Evolutionary conservation across 768 basidiomycete genomes (phyloP).

Genomic region (Polyporus arcularius): DNA sequence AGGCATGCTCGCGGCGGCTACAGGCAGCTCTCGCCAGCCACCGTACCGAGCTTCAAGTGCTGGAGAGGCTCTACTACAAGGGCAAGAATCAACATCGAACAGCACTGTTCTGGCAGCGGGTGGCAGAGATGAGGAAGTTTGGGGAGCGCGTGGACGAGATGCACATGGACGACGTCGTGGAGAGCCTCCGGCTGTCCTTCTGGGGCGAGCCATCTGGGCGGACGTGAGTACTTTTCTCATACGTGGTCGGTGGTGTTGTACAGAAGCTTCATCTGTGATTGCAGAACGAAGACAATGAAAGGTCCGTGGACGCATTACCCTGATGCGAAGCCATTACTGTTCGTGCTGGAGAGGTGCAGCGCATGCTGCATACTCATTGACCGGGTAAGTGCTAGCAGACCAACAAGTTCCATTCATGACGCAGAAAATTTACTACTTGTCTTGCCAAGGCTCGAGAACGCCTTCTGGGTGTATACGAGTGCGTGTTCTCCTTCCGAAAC

Average conservation of each 20-base stretch:
- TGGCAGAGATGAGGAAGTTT: constrained; percentile 61
- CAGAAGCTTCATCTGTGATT: neutral
- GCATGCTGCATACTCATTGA: constrained; percentile 42
- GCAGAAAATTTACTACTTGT: neutral
- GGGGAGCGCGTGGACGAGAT: constrained; percentile 36
- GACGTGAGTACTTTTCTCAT: constrained; percentile 36
- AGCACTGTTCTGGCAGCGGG: constrained; percentile 70
- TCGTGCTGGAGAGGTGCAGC: constrained; percentile 38
- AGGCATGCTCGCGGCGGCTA: constrained; percentile 52
- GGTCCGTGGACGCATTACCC: constrained; percentile 69
- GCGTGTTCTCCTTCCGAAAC: constrained; percentile 15
- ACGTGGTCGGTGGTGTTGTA: neutral
- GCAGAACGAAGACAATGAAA: constrained; percentile 54
- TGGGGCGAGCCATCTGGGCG: constrained; percentile 40
- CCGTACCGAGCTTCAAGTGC: constrained; percentile 54
- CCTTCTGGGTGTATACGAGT: constrained; percentile 58
- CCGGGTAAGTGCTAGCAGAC: constrained; percentile 41
- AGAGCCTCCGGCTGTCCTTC: constrained; percentile 50
- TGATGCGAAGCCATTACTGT: constrained; percentile 34
- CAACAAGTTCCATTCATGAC: neutral
- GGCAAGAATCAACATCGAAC: constrained; percentile 76
- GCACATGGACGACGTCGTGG: constrained; percentile 26
- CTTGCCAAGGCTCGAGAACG: constrained; percentile 45
- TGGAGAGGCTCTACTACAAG: constrained; percentile 75
- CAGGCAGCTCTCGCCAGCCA: constrained; percentile 44